These are phyloP conservation scores for Scheffersomyces stambukii DNA, from an alignment of 1,139 yeast genomes.

Conservation along the genomic window DNA sequence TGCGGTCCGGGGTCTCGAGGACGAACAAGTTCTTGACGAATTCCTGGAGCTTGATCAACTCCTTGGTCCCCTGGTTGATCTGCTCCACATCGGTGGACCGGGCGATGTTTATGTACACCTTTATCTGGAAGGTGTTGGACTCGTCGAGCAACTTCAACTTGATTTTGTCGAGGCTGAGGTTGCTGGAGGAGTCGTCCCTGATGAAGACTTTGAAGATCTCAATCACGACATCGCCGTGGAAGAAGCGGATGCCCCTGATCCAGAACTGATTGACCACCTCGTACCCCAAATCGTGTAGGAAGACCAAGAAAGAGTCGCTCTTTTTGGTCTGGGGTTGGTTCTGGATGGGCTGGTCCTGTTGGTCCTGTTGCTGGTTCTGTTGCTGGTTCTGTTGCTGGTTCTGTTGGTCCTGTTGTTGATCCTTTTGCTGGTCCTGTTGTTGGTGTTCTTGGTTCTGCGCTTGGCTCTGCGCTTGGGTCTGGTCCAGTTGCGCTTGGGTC, in stretches of 20 bases:
- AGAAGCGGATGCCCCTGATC: constrained; percentile 61
- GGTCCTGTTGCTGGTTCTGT: constrained; percentile 1
- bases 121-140: constrained; percentile 57
- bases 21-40: constrained; percentile 65
- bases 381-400: background rate
- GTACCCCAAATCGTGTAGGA: constrained; percentile 70
- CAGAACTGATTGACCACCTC: constrained; percentile 61
- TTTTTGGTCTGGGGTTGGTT: constrained; percentile 6
- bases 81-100: constrained; percentile 73
- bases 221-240: constrained; percentile 60
- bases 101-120: constrained; percentile 65
- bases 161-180: constrained; percentile 18
- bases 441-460: constrained; percentile 2
- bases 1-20: constrained; percentile 72
- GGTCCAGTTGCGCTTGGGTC: constrained; percentile 1
- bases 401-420: background rate
- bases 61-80: constrained; percentile 61
- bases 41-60: constrained; percentile 56
- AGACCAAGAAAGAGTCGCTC: constrained; percentile 40
- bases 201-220: constrained; percentile 53
- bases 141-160: constrained; percentile 48
- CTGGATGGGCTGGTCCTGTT: background rate
- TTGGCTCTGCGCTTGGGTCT: constrained; percentile 1
- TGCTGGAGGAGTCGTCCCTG: constrained; percentile 29
- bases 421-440: background rate